phyloP scores from a whole-genome alignment of 2,329 filamentous ascomycete genomes.

The Pseudogymnoascus sp. region DNA sequence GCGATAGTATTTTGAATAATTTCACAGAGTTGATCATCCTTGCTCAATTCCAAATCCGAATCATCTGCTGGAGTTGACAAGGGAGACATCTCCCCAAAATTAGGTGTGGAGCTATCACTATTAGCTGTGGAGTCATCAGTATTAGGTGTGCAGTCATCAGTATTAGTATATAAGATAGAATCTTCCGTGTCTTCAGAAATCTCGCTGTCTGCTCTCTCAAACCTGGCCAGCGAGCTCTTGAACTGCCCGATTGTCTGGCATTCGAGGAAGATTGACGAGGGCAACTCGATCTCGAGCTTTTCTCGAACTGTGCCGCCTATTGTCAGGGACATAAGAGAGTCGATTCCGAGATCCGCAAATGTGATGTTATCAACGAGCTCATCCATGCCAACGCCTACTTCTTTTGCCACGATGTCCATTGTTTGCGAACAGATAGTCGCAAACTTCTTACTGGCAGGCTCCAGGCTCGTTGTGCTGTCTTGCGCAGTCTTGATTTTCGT shows the following conservation, averaged over 20 bases:
- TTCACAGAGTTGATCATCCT: conserved; percentile 39
- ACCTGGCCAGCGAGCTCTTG: conserved; percentile 36
- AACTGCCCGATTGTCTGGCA: conserved; percentile 45
- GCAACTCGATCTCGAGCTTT: conserved; percentile 46
- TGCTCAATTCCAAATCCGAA: conserved; percentile 41
- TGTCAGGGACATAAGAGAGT: conserved; percentile 53
- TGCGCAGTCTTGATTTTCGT: conserved; percentile 36
- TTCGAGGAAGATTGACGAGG: conserved; percentile 44
- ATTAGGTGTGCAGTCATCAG: not conserved
- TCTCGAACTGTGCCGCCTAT: conserved; percentile 49
- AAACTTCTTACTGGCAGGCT: conserved; percentile 43
- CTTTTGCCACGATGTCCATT: conserved; percentile 46
- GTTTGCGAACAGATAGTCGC: conserved; percentile 36
- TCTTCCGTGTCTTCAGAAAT: not conserved
- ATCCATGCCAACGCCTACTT: conserved; percentile 45
- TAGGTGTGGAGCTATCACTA: conserved; percentile 27
- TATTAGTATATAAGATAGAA: not conserved
- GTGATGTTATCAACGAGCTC: conserved; percentile 48
- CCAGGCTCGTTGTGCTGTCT: conserved; percentile 38
- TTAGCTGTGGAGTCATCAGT: conserved; percentile 2
- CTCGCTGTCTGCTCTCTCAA: conserved; percentile 22
- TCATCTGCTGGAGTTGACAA: conserved; percentile 46
- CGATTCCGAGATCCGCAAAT: conserved; percentile 50
- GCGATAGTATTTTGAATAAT: conserved; percentile 58
- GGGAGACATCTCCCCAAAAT: conserved; percentile 39